Evolutionary conservation across 257 asterid genomes (phyloP).

Genomic region (Solanum chiquidenum): DNA sequence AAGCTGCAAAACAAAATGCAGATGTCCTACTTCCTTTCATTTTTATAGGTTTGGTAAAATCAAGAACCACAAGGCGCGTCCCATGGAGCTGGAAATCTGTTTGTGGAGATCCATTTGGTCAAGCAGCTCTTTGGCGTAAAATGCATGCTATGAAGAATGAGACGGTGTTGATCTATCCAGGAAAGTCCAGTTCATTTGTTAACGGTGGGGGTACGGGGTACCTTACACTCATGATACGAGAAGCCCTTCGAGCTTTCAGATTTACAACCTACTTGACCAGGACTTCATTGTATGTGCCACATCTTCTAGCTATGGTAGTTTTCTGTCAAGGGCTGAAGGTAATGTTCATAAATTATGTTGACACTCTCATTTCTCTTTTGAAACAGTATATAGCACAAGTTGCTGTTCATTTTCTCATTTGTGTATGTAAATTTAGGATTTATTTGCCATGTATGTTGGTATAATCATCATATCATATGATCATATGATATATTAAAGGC

Average conservation of each 20-base stretch:
- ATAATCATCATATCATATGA: background rate
- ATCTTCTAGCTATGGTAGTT: background rate
- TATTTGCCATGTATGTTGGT: background rate
- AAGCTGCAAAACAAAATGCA: slow-evolving; percentile 12
- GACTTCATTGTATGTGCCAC: background rate
- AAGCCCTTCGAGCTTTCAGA: background rate
- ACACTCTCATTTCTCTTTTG: background rate
- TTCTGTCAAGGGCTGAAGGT: background rate
- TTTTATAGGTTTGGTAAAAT: slow-evolving; percentile 31
- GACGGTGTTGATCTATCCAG: background rate
- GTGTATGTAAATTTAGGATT: background rate
- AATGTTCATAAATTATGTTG: background rate
- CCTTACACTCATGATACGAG: background rate
- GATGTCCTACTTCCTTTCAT: slow-evolving; percentile 17
- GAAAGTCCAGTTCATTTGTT: background rate
- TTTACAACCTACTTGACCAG: background rate
- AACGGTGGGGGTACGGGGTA: background rate
- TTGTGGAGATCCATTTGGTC: slow-evolving; percentile 6
- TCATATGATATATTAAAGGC: background rate
- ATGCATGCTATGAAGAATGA: background rate
- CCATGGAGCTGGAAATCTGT: slow-evolving; percentile 10
- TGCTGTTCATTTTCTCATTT: background rate
- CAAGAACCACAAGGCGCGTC: slow-evolving; percentile 8
- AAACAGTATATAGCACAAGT: background rate
- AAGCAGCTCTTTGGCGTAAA: slow-evolving; percentile 17